Conservation (phyloP, 495 filamentous ascomycete species). For the Trichoderma gamsii region DNA sequence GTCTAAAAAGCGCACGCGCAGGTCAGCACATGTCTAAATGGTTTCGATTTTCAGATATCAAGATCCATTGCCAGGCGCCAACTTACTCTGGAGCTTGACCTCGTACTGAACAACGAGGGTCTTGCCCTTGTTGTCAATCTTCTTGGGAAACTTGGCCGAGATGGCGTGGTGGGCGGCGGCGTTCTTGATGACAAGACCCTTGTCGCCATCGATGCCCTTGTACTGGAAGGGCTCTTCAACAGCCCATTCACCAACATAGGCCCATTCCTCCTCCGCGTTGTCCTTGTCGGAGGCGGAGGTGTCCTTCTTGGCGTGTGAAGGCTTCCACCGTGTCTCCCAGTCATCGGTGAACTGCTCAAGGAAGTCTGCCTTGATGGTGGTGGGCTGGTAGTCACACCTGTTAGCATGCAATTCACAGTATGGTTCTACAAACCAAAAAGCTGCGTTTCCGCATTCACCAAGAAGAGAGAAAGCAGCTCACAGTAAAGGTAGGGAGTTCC, state of each 20-base stretch:
- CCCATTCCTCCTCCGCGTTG: slow-evolving; percentile 78
- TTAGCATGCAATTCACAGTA: slow-evolving; percentile 23
- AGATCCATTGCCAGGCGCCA: neutral
- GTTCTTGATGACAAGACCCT: slow-evolving; percentile 96
- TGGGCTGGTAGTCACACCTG: slow-evolving; percentile 55
- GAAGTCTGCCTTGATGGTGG: slow-evolving; percentile 84
- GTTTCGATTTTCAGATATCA: neutral
- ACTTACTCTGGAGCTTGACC: slow-evolving; percentile 96
- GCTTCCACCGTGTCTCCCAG: slow-evolving; percentile 89
- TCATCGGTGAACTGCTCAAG: slow-evolving; percentile 96
- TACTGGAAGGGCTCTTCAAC: slow-evolving; percentile 91
- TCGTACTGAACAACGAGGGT: slow-evolving; percentile 97
- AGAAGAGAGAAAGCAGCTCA: slow-evolving; percentile 42
- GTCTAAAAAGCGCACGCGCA: slow-evolving; percentile 44
- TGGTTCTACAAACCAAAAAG: neutral
- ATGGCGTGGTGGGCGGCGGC: slow-evolving; percentile 97
- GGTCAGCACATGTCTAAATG: slow-evolving; percentile 22
- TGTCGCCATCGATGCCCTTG: slow-evolving; percentile 93
- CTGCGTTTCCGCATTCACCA: neutral
- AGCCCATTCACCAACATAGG: slow-evolving; percentile 92
- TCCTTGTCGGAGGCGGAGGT: slow-evolving; percentile 56
- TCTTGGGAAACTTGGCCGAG: slow-evolving; percentile 96
- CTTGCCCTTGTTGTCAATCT: slow-evolving; percentile 95
- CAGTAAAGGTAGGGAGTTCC: slow-evolving; percentile 80
- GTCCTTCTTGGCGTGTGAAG: slow-evolving; percentile 94